These are phyloP conservation scores for Mucor velutinosus DNA, from an alignment of 371 early-diverging fungal species.

Conservation along the genomic window DNA sequence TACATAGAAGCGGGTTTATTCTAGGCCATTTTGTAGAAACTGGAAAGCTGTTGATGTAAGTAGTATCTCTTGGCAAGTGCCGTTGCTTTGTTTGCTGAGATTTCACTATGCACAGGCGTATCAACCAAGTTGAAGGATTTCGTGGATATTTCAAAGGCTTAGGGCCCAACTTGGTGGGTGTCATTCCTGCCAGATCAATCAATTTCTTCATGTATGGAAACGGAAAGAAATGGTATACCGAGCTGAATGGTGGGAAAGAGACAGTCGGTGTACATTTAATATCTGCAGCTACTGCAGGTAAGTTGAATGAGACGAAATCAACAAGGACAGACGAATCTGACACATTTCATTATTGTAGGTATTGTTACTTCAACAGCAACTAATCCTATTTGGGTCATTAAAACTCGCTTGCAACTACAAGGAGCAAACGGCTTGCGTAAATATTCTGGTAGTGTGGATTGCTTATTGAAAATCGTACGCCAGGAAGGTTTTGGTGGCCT, in stretches of 20 bases:
- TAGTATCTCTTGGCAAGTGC: neutral
- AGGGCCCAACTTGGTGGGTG: slow-evolving; percentile 92
- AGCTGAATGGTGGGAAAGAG: slow-evolving; percentile 78
- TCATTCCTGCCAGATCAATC: slow-evolving; percentile 92
- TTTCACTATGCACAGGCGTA: slow-evolving; percentile 46
- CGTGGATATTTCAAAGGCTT: slow-evolving; percentile 91
- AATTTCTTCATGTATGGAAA: slow-evolving; percentile 91
- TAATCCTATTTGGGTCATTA: slow-evolving; percentile 97
- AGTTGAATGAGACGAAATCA: neutral
- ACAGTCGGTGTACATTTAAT: slow-evolving; percentile 77
- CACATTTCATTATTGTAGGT: slow-evolving; percentile 21
- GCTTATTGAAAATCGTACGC: slow-evolving; percentile 66
- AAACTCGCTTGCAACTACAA: slow-evolving; percentile 94
- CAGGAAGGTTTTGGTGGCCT: slow-evolving; percentile 85
- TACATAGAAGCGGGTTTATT: slow-evolving; percentile 21
- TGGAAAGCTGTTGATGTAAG: slow-evolving; percentile 56
- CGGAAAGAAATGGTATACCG: slow-evolving; percentile 79
- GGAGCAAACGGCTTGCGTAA: slow-evolving; percentile 38
- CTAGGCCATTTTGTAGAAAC: slow-evolving; percentile 57
- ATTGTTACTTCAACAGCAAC: slow-evolving; percentile 80
- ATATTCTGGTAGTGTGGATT: slow-evolving; percentile 82
- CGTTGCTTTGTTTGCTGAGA: neutral
- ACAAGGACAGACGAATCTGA: neutral
- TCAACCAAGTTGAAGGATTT: slow-evolving; percentile 82
- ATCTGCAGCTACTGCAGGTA: slow-evolving; percentile 87